Evolutionary conservation across 2,329 filamentous ascomycete species (phyloP), one percentile per base, ranked within the genome.

Genomic region (Xylaria digitata): DNA sequence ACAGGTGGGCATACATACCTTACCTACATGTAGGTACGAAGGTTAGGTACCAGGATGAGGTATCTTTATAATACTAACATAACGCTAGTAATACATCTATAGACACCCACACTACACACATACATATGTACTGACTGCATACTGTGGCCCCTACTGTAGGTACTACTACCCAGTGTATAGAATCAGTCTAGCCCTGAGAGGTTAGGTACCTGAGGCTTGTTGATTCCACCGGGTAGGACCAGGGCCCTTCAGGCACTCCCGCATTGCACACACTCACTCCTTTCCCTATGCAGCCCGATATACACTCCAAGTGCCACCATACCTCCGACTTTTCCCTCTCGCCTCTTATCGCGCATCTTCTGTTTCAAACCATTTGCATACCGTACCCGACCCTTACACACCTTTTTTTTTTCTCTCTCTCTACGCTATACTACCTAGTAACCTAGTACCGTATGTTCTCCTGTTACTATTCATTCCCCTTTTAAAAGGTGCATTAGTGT

Each of bases 201-300:
- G 65, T 45, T 61, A 65, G 40, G n/a, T 19, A 17, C 15, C 37
- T 26, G 5, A 37, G 34, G 6, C 34, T 9, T 37, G 34, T 57
- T 61, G 61, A 52, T 26, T 13, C 37, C 37, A 40, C 11, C 34
- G 34, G 34, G 34, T 6, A 37, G 8, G 11, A 37, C 34, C 34
- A 37, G 34, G 34, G 34, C 11, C 37, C 37, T 45, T 34, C 45
- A 63, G 56, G 65, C 61, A 57, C 55, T 64, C 49, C 65, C 65
- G 61, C 61, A 61, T 64, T 48, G 37, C 49, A 26, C 49, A 26
- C 61, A 26, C 49, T 19, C 26, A 26, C 61, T 57, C 56, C 21
- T 64, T 61, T 63, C 54, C 54, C 6, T 43, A 59, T 63, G 46
- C 34, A 60, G 60, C 54, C 32, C 17, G 54, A 50, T 63, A 45